Evolutionary conservation across 2,329 filamentous ascomycete species (phyloP).

Genomic region (Diplodia scrobiculata): DNA sequence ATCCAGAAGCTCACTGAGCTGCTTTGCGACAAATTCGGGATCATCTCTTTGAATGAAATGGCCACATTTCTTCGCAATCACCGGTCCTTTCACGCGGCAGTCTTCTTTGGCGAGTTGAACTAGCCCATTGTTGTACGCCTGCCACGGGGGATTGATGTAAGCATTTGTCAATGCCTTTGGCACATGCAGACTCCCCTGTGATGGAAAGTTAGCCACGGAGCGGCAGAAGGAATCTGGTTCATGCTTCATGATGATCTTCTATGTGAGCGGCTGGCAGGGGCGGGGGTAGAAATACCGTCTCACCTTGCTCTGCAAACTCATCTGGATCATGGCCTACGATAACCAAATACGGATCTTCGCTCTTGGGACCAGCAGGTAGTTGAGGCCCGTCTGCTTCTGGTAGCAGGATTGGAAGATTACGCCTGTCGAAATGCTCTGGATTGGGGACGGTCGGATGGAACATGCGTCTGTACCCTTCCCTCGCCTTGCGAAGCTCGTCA

Average conservation of each 20-base stretch:
- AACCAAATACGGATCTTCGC: conserved; percentile 48
- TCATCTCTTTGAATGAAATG: conserved; percentile 61
- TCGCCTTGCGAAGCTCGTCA: conserved; percentile 42
- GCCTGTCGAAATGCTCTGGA: conserved; percentile 54
- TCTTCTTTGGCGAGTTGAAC: conserved; percentile 47
- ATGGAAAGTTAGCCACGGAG: neutral
- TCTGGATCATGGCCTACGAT: conserved; percentile 60
- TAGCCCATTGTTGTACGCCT: conserved; percentile 57
- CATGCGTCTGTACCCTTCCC: conserved; percentile 43
- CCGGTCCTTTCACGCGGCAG: conserved; percentile 48
- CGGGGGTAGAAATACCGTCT: conserved; percentile 31
- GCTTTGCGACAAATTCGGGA: conserved; percentile 50
- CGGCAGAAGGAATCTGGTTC: too few relatives aligned
- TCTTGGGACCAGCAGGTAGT: conserved; percentile 43
- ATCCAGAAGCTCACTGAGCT: conserved; percentile 41
- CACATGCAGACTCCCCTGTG: conserved; percentile 37
- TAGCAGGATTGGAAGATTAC: conserved; percentile 49
- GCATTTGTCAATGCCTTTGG: conserved; percentile 49
- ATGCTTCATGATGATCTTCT: too few relatives aligned
- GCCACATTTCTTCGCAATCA: conserved; percentile 54
- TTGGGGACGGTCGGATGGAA: conserved; percentile 57
- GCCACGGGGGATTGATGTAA: conserved; percentile 60
- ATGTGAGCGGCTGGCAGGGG: neutral
- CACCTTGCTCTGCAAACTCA: conserved; percentile 54
- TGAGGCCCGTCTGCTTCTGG: conserved; percentile 49